These are phyloP conservation scores for Coprinellus micaceus DNA, from an alignment of 768 basidiomycete genomes.

Conservation along the genomic window DNA sequence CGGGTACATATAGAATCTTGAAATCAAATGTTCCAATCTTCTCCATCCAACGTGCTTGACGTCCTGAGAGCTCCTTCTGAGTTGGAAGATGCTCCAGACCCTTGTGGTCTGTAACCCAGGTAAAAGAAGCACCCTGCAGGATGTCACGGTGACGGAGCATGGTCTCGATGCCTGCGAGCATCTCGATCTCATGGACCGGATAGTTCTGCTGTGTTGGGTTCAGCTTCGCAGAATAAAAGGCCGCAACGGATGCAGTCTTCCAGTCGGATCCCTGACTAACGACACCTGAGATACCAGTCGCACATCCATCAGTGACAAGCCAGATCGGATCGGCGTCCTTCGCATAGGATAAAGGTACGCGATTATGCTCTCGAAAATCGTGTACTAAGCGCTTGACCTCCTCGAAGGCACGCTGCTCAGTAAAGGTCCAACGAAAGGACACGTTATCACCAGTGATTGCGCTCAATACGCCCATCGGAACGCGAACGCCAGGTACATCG, in stretches of 20 bases:
- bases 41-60: conserved; percentile 38
- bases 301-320: conserved; percentile 29
- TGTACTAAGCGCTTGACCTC: conserved; percentile 26
- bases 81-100: conserved; percentile 23
- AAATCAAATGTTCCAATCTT: conserved; percentile 20
- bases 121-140: conserved; percentile 26
- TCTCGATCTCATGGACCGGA: conserved; percentile 35
- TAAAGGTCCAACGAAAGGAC: conserved; percentile 25
- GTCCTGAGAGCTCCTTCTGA: conserved; percentile 28
- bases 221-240: conserved; percentile 35
- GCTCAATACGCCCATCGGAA: conserved; percentile 35
- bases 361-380: conserved; percentile 18
- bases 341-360: conserved; percentile 18
- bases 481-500: conserved; percentile 27
- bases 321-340: conserved; percentile 19
- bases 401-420: conserved; percentile 33
- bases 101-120: conserved; percentile 28
- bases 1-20: conserved; percentile 19
- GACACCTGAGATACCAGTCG: conserved; percentile 26
- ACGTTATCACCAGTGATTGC: conserved; percentile 20
- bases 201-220: conserved; percentile 37
- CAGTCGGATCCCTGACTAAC: conserved; percentile 22
- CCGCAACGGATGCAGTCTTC: conserved; percentile 21
- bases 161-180: conserved; percentile 32
- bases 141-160: conserved; percentile 27